A percentile compares a stretch with the other conserved stretches of the same genome.
These are phyloP conservation scores for Lecanicillium sp. DNA, from an alignment of 2,329 filamentous ascomycete genomes.

Conservation along the genomic window DNA sequence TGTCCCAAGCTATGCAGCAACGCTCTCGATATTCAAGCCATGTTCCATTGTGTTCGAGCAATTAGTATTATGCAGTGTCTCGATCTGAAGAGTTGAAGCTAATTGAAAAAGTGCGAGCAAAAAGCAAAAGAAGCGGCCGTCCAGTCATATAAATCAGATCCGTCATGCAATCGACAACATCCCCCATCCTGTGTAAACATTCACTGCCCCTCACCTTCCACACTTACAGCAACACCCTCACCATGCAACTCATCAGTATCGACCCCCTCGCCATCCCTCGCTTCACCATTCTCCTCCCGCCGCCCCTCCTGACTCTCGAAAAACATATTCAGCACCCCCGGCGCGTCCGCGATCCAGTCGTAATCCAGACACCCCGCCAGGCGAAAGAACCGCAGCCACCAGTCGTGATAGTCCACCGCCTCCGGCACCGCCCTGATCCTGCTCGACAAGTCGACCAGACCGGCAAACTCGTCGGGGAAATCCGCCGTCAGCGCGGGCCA, in stretches of 20 bases:
- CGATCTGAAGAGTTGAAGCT: too few relatives aligned
- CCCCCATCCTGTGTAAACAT: too few relatives aligned
- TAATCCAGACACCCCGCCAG: constrained; percentile 14
- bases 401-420: constrained; percentile 10
- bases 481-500: constrained; percentile 16
- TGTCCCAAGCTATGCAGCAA: too few relatives aligned
- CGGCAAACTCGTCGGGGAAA: constrained; percentile 13
- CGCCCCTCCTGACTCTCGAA: background rate
- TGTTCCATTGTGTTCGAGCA: too few relatives aligned
- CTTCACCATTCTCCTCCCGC: background rate
- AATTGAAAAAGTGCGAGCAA: too few relatives aligned
- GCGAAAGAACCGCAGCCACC: constrained; percentile 14
- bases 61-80: too few relatives aligned
- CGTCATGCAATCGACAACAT: too few relatives aligned
- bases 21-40: too few relatives aligned
- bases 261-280: background rate
- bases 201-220: too few relatives aligned
- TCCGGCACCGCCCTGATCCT: background rate
- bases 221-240: too few relatives aligned
- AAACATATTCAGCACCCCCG: constrained; percentile 4
- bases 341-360: constrained; percentile 13
- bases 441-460: constrained; percentile 7
- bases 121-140: too few relatives aligned
- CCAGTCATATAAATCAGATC: too few relatives aligned
- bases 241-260: background rate